Evolutionary conservation across 1,139 yeast genomes (phyloP).

Genomic region (Magnusiomyces sp.): DNA sequence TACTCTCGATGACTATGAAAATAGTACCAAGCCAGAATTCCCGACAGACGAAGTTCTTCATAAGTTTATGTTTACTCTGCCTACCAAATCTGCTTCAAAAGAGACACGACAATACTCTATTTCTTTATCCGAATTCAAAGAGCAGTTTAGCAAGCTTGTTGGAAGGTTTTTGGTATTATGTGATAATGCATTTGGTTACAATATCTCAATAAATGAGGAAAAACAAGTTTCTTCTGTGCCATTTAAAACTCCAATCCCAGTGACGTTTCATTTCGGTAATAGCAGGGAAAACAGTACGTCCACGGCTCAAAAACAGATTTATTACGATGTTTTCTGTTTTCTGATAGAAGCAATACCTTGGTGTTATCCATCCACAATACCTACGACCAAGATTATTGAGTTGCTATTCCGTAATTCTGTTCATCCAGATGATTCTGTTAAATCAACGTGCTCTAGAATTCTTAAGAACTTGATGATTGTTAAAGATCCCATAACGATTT

Average conservation of each 20-base stretch:
- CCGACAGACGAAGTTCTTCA: constrained; percentile 40
- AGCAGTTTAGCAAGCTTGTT: constrained; percentile 48
- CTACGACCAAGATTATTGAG: constrained; percentile 59
- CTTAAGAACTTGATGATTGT: constrained; percentile 58
- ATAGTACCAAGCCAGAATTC: constrained; percentile 57
- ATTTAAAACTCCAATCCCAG: constrained; percentile 31
- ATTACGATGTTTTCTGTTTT: constrained; percentile 58
- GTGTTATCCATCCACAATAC: constrained; percentile 47
- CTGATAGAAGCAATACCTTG: constrained; percentile 64
- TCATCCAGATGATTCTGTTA: constrained; percentile 53
- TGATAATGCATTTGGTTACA: constrained; percentile 39
- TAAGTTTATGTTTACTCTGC: constrained; percentile 8
- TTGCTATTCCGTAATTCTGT: constrained; percentile 67
- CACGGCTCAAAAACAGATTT: constrained; percentile 28
- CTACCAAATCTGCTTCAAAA: constrained; percentile 3
- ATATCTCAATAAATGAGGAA: constrained; percentile 19
- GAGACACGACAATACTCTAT: constrained; percentile 5
- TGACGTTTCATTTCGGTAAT: constrained; percentile 43
- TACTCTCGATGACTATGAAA: constrained; percentile 53
- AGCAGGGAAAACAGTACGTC: constrained; percentile 21
- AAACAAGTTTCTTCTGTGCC: constrained; percentile 13
- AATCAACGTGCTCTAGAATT: constrained; percentile 55
- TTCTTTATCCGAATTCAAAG: constrained; percentile 11
- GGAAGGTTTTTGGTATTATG: constrained; percentile 49
- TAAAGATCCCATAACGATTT: constrained; percentile 61